Conservation (phyloP, 768 basidiomycete species). For the Lactarius indigo region DNA sequence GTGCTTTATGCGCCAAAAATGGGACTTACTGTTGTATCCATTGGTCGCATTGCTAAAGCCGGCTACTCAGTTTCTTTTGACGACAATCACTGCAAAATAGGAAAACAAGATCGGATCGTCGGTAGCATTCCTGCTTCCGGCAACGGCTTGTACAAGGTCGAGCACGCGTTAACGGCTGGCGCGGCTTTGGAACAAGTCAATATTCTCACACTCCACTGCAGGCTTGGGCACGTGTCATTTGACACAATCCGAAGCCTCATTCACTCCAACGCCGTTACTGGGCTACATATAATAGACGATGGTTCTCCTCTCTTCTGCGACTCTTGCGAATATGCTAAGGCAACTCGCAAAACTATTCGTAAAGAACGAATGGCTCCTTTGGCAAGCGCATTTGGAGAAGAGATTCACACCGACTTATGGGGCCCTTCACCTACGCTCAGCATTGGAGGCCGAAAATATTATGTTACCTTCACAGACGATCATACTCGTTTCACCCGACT, state of each 20-base stretch:
- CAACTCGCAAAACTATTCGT: too few species aligned
- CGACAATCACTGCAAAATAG: neutral
- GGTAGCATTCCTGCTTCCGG: neutral
- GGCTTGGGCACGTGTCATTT: too few species aligned
- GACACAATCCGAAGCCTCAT: too few species aligned
- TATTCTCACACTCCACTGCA: too few species aligned
- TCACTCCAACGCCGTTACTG: too few species aligned
- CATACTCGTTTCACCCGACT: constrained; percentile 29
- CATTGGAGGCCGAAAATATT: constrained; percentile 32
- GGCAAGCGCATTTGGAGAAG: neutral
- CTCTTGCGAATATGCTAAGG: too few species aligned
- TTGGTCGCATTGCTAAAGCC: neutral
- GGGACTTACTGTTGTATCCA: neutral
- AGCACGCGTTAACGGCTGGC: too few species aligned
- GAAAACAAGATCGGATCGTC: neutral
- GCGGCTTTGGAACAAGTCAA: too few species aligned
- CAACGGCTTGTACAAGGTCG: neutral
- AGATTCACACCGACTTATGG: constrained; percentile 16
- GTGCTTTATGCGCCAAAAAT: neutral
- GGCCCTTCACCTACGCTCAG: constrained; percentile 24
- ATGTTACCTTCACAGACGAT: constrained; percentile 38
- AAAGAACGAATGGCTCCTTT: too few species aligned
- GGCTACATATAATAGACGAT: too few species aligned
- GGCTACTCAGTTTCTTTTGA: neutral
- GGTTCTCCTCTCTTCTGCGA: too few species aligned